Evolutionary conservation across 176 grass and related monocot genomes (phyloP), one percentile per base, ranked within the genome.

Genomic region (Carex littledalei): DNA sequence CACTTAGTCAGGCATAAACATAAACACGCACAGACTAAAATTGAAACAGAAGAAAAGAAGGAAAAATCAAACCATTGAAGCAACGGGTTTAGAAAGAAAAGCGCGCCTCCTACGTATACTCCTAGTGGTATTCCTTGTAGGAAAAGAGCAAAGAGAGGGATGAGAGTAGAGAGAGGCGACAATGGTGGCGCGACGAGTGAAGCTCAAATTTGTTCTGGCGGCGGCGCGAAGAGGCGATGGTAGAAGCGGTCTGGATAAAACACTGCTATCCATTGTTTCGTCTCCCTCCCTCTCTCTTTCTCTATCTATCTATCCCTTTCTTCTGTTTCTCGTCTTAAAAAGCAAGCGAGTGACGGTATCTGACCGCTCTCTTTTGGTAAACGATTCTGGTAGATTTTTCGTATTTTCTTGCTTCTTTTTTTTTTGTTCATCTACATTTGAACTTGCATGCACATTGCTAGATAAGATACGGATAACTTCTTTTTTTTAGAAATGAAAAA

Each of bases 11-110:
- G 34, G 34, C 34, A 35, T 35, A 35, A 34, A 34, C 34, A 34
- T 3, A 24, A 26, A 26, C 26, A 26, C 26, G 1, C 26, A 26
- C 26, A 47, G 7, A 12, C 18, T 5, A 47, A 41, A 65, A 75
- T 43, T 11, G 13, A 20, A 22, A 76, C 3, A 67, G 18, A 63
- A 26, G 13, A 80, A 12, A 22, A 9, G 1, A 20, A n/a, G 10
- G n/a, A 63, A 18, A 9, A 9, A 75, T 74, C 84, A 1, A 37
- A 95, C 93, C 82, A 83, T 43, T 29, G 93, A 86, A 43, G 89
- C 88, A 43, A 92, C 76, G 80, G 90, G 61, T 72, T 77, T 88
- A 10, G 37, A 80, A 47, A 89, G 75, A 63, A 57, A 22, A 75
- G 63, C 80, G 63, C 59, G 84, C 11, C 66, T 84, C 72, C 26